Evolutionary conservation across 305 asterid species (phyloP).

Genomic region (Rubia balearica): DNA sequence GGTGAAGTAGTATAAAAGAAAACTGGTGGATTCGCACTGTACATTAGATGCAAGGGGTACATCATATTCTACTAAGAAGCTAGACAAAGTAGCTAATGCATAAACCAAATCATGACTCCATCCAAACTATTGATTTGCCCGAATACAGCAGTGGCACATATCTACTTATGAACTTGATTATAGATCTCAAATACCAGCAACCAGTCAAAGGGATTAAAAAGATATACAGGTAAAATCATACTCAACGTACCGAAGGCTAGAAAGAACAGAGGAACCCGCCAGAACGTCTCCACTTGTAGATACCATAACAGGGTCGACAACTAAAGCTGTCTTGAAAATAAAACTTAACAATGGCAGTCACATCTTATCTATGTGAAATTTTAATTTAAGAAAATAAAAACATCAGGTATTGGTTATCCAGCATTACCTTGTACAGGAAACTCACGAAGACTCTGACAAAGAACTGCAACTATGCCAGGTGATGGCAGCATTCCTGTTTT

Average conservation of each 20-base stretch:
- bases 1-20: background rate
- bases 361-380: background rate
- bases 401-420: background rate
- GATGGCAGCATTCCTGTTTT: conserved; percentile 97
- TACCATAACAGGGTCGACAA: conserved; percentile 98
- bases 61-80: background rate
- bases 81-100: background rate
- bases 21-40: background rate
- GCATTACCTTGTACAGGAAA: conserved; percentile 59
- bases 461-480: conserved; percentile 56
- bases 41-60: background rate
- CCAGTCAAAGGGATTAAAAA: background rate
- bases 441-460: conserved; percentile 64
- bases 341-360: conserved; percentile 26
- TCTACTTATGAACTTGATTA: background rate
- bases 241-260: conserved; percentile 52
- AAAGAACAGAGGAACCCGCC: conserved; percentile 64
- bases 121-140: background rate
- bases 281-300: conserved; percentile 88
- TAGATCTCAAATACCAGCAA: background rate
- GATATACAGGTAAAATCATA: background rate
- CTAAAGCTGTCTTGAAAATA: conserved; percentile 65
- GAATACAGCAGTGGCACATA: background rate
- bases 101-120: background rate
- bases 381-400: background rate